Evolutionary conservation across 2,329 filamentous ascomycete genomes (phyloP), one percentile per base, ranked within the genome.

Genomic region (Epichloe scottii): DNA sequence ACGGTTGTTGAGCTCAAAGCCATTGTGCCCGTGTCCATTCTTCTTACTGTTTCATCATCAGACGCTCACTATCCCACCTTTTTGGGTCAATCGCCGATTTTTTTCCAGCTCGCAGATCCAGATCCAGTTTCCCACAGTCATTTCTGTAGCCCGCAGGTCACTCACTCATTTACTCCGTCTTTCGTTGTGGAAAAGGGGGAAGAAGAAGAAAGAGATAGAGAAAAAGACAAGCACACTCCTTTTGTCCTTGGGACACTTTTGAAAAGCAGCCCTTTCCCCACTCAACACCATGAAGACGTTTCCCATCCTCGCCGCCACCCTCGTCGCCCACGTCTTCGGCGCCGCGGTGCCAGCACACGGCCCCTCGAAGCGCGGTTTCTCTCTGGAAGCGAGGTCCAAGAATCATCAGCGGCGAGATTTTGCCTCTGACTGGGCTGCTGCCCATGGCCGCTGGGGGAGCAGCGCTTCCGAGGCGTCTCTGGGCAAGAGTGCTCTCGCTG

Each of bases 371-470:
- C 23, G n/a, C 12, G 7, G 34, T 41, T 68, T 69, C 49, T 64
- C 63, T 0, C 50, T 68, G 6, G 52, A 59, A 5, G 63, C 62
- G 39, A 50, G 43, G 44, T 57, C 59, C 38, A 58, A 54, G 2
- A 50, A 49, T 11, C 48, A 53, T 12, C 55, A 52, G n/a, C 58
- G 59, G 51, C 58, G 60, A 15, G 56, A 66, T 50, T 69, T 67
- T 54, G 54, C 62, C 12, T 57, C 57, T 17, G 66, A 68, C 39
- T 67, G 62, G 61, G 60, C 58, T 6, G 63, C 64, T 12, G 64
- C 60, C 5, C 62, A 59, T 15, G 55, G 58, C 54, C 67, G 66
- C 59, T 69, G 67, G 66, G 66, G 65, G 5, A 60, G 55, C 8
- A 55, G 53, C 3, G 51, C 59, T 33, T 51, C 62, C 0, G 49